Percentiles rank a stretch among this genome's conserved stretches.
These are phyloP conservation scores for Urtica urens DNA, from an alignment of 306 rosid species.

Conservation along the genomic window DNA sequence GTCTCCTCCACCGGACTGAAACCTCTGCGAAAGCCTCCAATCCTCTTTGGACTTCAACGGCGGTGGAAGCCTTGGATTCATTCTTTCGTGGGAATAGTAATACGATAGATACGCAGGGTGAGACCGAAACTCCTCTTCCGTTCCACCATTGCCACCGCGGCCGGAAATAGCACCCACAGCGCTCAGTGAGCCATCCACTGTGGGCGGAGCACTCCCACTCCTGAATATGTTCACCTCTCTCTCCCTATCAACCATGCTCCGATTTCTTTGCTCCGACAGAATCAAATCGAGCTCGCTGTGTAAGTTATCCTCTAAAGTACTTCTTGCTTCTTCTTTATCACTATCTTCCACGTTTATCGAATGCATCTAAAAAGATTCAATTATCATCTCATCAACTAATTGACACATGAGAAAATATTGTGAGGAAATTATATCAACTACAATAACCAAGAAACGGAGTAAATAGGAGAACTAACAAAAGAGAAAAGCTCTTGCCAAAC, in stretches of 20 bases:
- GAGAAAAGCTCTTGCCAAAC: too few relatives aligned
- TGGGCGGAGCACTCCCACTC: slow-evolving; percentile 99
- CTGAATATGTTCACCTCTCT: slow-evolving; percentile 66
- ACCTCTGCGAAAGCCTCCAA: slow-evolving; percentile 89
- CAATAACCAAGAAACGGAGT: too few relatives aligned
- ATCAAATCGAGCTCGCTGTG: slow-evolving; percentile 69
- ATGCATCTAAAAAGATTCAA: too few relatives aligned
- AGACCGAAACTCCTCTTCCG: slow-evolving; percentile 81
- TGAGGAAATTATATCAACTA: too few relatives aligned
- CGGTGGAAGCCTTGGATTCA: slow-evolving; percentile 84
- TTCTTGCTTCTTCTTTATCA: slow-evolving; percentile 26
- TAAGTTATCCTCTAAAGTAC: slow-evolving; percentile 51
- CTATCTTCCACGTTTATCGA: slow-evolving; percentile 15
- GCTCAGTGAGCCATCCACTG: slow-evolving; percentile 77
- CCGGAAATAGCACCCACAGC: slow-evolving; percentile 63
- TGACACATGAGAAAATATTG: too few relatives aligned
- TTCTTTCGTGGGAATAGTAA: slow-evolving; percentile 66
- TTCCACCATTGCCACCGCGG: slow-evolving; percentile 39
- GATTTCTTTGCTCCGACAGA: slow-evolving; percentile 56
- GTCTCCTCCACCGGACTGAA: slow-evolving; percentile 51
- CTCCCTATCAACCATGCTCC: slow-evolving; percentile 33
- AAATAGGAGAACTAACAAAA: too few relatives aligned
- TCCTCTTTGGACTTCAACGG: slow-evolving; percentile 88
- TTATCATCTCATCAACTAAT: too few relatives aligned
- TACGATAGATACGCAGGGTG: slow-evolving; percentile 83